Base-by-base conservation (phyloP, 2,329 filamentous ascomycete genomes). In the Thelonectria blattea region DNA sequence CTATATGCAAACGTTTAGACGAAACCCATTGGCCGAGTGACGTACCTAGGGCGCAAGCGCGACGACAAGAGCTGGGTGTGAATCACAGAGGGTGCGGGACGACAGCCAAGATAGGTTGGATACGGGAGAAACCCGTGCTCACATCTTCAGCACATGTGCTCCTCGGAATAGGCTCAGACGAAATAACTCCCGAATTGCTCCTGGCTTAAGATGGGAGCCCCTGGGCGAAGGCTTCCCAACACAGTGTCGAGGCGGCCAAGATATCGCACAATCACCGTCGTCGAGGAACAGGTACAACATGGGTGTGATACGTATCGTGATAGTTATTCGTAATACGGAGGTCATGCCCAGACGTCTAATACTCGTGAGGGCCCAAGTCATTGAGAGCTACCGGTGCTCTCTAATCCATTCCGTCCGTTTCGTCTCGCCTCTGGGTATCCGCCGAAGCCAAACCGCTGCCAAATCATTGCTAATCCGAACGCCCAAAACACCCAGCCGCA, bases 381-480 rank as follows among this genome's bases (percentile, higher is more conserved):
- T 7, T 15, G 34, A 11, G 12, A 37, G 34, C 15, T 37, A 6
- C 34, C 10, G 11, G 15, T 37, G 34, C 12, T 42, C 43, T 20
- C 17, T 11, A 45, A 27, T 30, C 15, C 47, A 7, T 34, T 22
- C 12, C 18, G 6, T 22, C 12, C 18, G 37, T 45, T 60, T 55
- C 39, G 6, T 46, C 46, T 55, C 47, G 32, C 17, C 48, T 61
- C 47, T 58, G 67, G 66, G 67, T 68, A 68, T 68, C 65, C 56
- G 34, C 34, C 12, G 49, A 50, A 53, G 53, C 39, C 32, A 39
- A 32, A 39, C 32, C 24, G 15, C 14, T 37, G n/a, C 27, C 39
- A 43, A 63, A 30, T n/a, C 27, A 42, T 34, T 30, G 6, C 18
- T 27, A 43, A 32, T 18, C 39, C 50, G 42, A 67, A 68, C 58